Evolutionary conservation across 441 rosid genomes (phyloP).

Genomic region (Populus hybrid): DNA sequence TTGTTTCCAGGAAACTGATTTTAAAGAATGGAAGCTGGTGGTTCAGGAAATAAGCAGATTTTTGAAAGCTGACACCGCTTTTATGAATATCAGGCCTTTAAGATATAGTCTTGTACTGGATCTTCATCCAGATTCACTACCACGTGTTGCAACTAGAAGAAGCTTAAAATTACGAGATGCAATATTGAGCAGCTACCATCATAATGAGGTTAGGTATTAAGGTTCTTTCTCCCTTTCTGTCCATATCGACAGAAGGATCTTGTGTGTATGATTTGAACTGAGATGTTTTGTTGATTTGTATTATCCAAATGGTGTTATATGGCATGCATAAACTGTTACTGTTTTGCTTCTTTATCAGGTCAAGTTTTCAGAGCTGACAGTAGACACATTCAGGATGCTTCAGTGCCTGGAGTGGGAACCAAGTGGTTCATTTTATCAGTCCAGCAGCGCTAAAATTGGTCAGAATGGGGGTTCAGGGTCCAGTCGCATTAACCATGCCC

Average conservation of each 20-base stretch:
- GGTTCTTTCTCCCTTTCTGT: slow-evolving; percentile 25
- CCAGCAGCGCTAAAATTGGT: slow-evolving; percentile 46
- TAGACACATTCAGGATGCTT: slow-evolving; percentile 93
- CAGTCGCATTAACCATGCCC: slow-evolving; percentile 51
- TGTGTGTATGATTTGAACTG: not conserved
- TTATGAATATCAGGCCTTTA: slow-evolving; percentile 92
- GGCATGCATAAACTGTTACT: slow-evolving; percentile 9
- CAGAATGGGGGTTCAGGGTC: slow-evolving; percentile 59
- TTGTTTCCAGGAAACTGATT: slow-evolving; percentile 82
- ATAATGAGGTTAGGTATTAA: slow-evolving; percentile 68
- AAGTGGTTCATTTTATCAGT: slow-evolving; percentile 77
- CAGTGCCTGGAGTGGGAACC: slow-evolving; percentile 98
- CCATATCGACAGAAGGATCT: slow-evolving; percentile 13
- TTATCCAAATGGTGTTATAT: slow-evolving; percentile 1
- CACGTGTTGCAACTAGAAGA: slow-evolving; percentile 51
- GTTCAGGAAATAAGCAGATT: slow-evolving; percentile 89
- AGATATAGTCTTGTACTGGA: slow-evolving; percentile 90
- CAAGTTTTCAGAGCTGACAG: slow-evolving; percentile 92
- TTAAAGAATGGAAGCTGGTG: slow-evolving; percentile 98
- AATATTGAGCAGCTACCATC: slow-evolving; percentile 82
- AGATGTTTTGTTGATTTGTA: not conserved
- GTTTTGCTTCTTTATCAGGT: slow-evolving; percentile 48
- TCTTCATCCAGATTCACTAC: slow-evolving; percentile 62
- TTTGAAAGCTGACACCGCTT: slow-evolving; percentile 89
- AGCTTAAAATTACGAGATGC: slow-evolving; percentile 78